Evolutionary conservation across 2,329 filamentous ascomycete genomes (phyloP), one percentile per base, ranked within the genome.

Genomic region (Pseudogymnoascus sp.): DNA sequence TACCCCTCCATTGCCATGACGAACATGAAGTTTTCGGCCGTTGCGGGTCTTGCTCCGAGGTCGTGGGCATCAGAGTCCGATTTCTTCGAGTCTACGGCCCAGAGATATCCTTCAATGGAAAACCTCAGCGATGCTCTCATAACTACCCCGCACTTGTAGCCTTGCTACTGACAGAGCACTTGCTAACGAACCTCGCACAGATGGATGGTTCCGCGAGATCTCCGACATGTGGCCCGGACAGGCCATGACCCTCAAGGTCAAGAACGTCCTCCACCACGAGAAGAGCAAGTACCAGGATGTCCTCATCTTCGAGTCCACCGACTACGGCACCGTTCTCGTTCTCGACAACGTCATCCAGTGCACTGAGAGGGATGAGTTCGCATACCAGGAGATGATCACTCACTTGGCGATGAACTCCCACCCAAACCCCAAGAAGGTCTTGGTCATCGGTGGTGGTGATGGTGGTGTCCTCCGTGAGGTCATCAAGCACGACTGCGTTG

Each of bases 121-220:
- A 33, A 7, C 49, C 12, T 55, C 49, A 21, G 1, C 9, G 25
- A 18, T 11, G 49, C 28, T 33, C 49, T 55, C 49, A 55, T 60
- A 64, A 23, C 21, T 43, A 62, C 35, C 14, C n/a, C 23, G 41
- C 21, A 61, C 52, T 61, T 45, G 25, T 31, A 59, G 59, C 59
- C 55, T 62, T 55, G 28, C 52, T 41, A 59, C 35, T 12, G 35
- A 43, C 16, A 14, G 33, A 60, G 31, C 38, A 49, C 63, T 21
- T 25, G 64, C 67, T 69, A 59, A 66, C 63, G 58, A 37, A 62
- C 60, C 21, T 61, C 35, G 52, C 64, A 14, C 70, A 96, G 95
- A 97, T 96, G 95, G 93, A 81, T 99, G 95, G 95, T 99, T 99
- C 89, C 90, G 92, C 78, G 95, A 99, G 82, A 93, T 96, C 80